A percentile compares a stretch with the other conserved stretches of the same genome.
Evolutionary conservation across 2,329 filamentous ascomycete species (phyloP).

Genomic region (Trichoderma sp.): DNA sequence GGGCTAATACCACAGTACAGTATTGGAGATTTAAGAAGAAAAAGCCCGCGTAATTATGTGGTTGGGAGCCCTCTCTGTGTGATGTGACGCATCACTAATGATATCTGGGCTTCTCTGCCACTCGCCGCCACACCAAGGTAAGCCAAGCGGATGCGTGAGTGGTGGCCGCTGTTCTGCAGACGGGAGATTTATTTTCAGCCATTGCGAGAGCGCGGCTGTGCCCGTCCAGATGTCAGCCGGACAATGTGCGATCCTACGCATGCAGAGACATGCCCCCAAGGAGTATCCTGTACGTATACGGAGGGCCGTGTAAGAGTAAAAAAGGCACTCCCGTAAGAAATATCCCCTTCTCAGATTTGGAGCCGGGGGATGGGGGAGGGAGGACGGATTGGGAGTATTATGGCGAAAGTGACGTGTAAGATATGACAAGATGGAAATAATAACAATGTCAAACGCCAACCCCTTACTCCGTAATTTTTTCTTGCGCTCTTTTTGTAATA

Average conservation of each 20-base stretch:
- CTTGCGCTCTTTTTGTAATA: not conserved
- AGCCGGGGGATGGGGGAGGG: not conserved
- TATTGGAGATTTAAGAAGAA: not conserved
- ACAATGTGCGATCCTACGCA: constrained; percentile 9
- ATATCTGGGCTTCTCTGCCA: not conserved
- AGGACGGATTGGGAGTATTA: not conserved
- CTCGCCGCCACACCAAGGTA: not conserved
- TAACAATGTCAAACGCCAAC: not conserved
- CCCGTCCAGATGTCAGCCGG: constrained; percentile 10
- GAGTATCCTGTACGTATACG: not conserved
- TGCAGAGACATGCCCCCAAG: not conserved
- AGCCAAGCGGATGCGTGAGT: not conserved
- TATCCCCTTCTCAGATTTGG: not conserved
- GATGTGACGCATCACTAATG: not conserved
- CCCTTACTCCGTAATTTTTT: not conserved
- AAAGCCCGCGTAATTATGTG: not conserved
- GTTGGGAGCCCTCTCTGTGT: not conserved
- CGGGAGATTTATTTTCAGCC: constrained; percentile 3
- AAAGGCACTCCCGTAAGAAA: not conserved
- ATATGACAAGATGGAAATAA: constrained; percentile 4
- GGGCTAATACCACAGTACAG: not conserved
- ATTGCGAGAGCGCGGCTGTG: constrained; percentile 5
- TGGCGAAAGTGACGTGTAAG: constrained; percentile 5
- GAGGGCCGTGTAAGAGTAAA: not conserved
- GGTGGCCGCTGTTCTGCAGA: not conserved